A percentile compares a stretch with the other conserved stretches of the same genome.
These are phyloP conservation scores for Pyrus betulifolia DNA, from an alignment of 306 rosid species.

Conservation along the genomic window DNA sequence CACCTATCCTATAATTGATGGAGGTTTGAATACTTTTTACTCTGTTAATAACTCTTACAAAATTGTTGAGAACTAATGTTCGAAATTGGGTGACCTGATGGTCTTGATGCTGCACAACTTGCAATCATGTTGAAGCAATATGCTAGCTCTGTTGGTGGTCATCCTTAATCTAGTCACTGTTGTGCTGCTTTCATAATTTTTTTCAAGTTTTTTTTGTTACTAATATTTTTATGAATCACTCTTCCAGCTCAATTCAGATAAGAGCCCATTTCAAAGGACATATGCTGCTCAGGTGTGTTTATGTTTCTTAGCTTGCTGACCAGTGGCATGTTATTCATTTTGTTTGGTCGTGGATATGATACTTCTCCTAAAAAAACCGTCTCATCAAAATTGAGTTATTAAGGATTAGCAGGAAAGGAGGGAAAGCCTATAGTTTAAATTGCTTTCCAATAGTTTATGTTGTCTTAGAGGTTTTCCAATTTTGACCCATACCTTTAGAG, in stretches of 20 bases:
- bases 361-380: too few relatives aligned
- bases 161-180: neutral
- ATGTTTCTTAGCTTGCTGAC: conserved; percentile 10
- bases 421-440: neutral
- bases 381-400: neutral
- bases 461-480: neutral
- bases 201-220: neutral
- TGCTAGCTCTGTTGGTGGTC: conserved; percentile 3
- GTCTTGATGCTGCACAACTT: neutral
- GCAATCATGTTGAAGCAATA: neutral
- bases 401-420: neutral
- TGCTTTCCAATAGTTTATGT: neutral
- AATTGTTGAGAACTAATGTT: neutral
- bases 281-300: conserved; percentile 85
- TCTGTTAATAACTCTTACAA: neutral
- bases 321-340: neutral
- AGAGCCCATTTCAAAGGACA: conserved; percentile 97
- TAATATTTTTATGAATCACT: conserved; percentile 15
- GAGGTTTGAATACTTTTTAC: neutral
- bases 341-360: neutral
- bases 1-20: neutral
- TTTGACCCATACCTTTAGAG: neutral
- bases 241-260: conserved; percentile 87
- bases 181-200: conserved; percentile 9
- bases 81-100: neutral